phyloP scores from a whole-genome alignment of 148 eudicot species.

The Chenopodium berlandieri region DNA sequence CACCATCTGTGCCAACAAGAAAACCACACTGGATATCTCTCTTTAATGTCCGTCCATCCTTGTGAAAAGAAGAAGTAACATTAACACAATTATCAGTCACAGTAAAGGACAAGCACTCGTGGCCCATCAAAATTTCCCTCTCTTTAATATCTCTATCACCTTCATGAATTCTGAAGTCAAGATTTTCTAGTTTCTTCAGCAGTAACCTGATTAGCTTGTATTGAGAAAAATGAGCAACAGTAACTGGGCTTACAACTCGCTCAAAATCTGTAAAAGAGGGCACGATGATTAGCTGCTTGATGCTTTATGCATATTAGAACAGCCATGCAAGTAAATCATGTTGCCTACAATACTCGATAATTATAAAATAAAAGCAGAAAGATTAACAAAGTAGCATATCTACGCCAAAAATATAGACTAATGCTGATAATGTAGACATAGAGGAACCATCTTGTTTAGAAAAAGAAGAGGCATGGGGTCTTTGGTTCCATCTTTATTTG shows the following conservation, averaged over 20 bases:
- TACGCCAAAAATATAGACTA: background rate
- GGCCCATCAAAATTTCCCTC: constrained; percentile 76
- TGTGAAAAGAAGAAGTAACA: constrained; percentile 50
- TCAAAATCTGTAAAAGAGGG: constrained; percentile 71
- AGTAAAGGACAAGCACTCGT: constrained; percentile 59
- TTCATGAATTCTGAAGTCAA: constrained; percentile 46
- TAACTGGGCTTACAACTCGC: constrained; percentile 71
- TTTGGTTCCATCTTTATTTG: background rate
- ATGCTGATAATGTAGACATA: background rate
- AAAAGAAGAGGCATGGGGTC: background rate
- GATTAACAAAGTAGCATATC: background rate
- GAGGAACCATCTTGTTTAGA: background rate
- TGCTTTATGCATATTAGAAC: constrained; percentile 1
- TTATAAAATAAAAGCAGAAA: background rate
- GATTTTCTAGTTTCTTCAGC: constrained; percentile 55
- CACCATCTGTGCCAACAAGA: constrained; percentile 90
- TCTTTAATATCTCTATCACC: constrained; percentile 35
- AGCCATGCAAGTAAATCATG: background rate
- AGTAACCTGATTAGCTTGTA: constrained; percentile 65
- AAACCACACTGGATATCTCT: constrained; percentile 58
- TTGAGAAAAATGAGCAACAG: constrained; percentile 92
- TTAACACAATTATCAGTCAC: constrained; percentile 48
- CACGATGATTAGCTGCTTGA: background rate
- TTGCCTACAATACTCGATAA: background rate
- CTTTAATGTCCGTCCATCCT: constrained; percentile 45